Conservation (phyloP, 2,329 filamentous ascomycete genomes). For the Aspergillus awamori region DNA sequence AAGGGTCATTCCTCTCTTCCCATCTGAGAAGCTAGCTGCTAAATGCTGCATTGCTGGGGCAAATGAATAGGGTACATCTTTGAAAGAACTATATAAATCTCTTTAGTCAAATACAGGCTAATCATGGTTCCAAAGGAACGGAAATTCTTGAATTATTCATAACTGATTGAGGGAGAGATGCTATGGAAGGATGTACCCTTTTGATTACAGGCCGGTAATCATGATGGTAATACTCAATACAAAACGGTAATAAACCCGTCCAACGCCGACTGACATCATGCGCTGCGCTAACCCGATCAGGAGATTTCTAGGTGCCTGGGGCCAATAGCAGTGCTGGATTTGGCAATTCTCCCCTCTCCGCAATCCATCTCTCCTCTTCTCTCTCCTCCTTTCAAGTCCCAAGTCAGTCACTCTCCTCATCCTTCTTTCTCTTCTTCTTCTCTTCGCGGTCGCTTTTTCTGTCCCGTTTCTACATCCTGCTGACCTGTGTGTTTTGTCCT, state of each 20-base stretch:
- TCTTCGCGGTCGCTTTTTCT: not conserved
- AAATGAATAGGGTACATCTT: not conserved
- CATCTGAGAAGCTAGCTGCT: too few relatives aligned
- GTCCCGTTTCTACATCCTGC: not conserved
- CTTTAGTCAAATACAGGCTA: too few relatives aligned
- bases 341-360: conserved; percentile 6
- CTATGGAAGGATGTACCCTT: too few relatives aligned
- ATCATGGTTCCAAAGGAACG: too few relatives aligned
- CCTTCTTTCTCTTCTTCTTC: not conserved
- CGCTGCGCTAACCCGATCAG: conserved; percentile 8
- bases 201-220: too few relatives aligned
- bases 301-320: conserved; percentile 7
- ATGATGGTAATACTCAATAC: not conserved
- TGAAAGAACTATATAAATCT: not conserved
- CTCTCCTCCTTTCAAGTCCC: not conserved
- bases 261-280: conserved; percentile 17
- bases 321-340: conserved; percentile 7
- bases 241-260: not conserved
- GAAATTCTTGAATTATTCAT: too few relatives aligned
- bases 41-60: too few relatives aligned
- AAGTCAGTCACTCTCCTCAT: not conserved
- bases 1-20: conserved; percentile 10
- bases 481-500: not conserved
- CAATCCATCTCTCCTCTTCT: not conserved
- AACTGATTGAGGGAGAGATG: too few relatives aligned